These are phyloP conservation scores for Sanguinoderma infundibulare DNA, from an alignment of 1,284 basidiomycete genomes.

Conservation along the genomic window DNA sequence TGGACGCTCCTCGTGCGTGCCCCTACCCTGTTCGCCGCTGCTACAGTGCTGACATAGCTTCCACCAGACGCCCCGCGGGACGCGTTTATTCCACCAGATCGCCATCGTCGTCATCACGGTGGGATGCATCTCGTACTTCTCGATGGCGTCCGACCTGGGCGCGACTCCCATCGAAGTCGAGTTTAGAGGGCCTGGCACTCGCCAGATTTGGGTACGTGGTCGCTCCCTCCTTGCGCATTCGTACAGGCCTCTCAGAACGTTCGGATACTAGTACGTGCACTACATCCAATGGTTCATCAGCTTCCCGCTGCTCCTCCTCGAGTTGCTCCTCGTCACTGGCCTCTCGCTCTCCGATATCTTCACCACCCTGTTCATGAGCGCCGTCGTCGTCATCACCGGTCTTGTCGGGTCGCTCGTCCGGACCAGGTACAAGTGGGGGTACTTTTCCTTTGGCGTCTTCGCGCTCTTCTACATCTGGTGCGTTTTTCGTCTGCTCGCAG, in stretches of 20 bases:
- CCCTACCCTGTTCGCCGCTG: too few species aligned
- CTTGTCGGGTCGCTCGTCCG: slow-evolving; percentile 55
- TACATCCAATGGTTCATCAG: slow-evolving; percentile 68
- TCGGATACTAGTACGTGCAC: slow-evolving; percentile 44
- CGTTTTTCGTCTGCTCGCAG: slow-evolving; percentile 14
- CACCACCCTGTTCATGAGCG: slow-evolving; percentile 56
- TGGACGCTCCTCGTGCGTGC: slow-evolving; percentile 42
- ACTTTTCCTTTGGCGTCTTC: slow-evolving; percentile 49
- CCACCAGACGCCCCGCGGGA: slow-evolving; percentile 42
- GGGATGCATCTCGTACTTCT: slow-evolving; percentile 51
- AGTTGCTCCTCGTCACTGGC: slow-evolving; percentile 52
- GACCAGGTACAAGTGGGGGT: slow-evolving; percentile 58
- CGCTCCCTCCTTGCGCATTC: not conserved
- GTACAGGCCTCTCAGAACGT: not conserved
- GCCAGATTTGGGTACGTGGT: slow-evolving; percentile 53
- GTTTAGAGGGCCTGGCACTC: slow-evolving; percentile 46
- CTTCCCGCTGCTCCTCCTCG: slow-evolving; percentile 57
- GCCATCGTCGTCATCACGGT: slow-evolving; percentile 51
- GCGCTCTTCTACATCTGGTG: slow-evolving; percentile 55
- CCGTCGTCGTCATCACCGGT: slow-evolving; percentile 54
- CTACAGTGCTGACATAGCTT: not conserved
- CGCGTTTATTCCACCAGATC: slow-evolving; percentile 53
- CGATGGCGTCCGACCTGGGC: slow-evolving; percentile 67
- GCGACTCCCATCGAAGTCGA: slow-evolving; percentile 52
- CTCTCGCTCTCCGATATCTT: slow-evolving; percentile 59